Base-by-base conservation (phyloP, 495 filamentous ascomycete genomes). In the Aspergillus conjunctus region DNA sequence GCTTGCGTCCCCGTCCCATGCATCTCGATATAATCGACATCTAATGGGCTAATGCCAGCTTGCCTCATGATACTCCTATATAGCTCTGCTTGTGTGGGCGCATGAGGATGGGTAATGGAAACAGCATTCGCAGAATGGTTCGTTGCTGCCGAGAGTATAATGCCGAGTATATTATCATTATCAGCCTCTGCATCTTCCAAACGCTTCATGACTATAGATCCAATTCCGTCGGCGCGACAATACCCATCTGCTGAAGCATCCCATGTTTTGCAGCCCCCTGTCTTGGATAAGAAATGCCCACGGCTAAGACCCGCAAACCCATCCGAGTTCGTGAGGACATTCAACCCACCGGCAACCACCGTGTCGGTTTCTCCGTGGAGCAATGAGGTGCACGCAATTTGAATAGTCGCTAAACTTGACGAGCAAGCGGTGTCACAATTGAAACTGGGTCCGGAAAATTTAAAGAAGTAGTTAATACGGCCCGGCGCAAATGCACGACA, bases 381-480 rank as follows among this genome's bases (percentile, higher is more conserved):
- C 7, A 92, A 77, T 0, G 88, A 77, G 5, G 82, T 85, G 72
- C 88, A 89, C 10, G 89, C 89, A 7, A 72, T 30, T 58, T 91
- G 85, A 56, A 92, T 83, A 5, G 88, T 85, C 8, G 88, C 86
- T 1, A 88, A 76, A 61, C 84, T 87, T 21, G 84, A 90, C 7
- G 87, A 91, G 67, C 90, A 93, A n/a, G 89, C 90, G 1, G 90
- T 91, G 68, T 93, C 90, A 34, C 91, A 78, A 60, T 81, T 88
- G 71, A 85, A 81, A 55, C 86, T 90, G 0, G 89, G 89, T 0
- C 90, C 90, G 41, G 79, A 81, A 66, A 91, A 91, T 48, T 87
- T 87, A 65, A 92, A 88, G 66, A 59, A 59, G 34, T 59, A 59
- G 58, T 78, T 79, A 66, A 86, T 85, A 54, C 80, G 80, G 8